A percentile compares a stretch with the other conserved stretches of the same genome.
These are phyloP conservation scores for Pyrus pyrifolia DNA, from an alignment of 306 rosid species.

Conservation along the genomic window DNA sequence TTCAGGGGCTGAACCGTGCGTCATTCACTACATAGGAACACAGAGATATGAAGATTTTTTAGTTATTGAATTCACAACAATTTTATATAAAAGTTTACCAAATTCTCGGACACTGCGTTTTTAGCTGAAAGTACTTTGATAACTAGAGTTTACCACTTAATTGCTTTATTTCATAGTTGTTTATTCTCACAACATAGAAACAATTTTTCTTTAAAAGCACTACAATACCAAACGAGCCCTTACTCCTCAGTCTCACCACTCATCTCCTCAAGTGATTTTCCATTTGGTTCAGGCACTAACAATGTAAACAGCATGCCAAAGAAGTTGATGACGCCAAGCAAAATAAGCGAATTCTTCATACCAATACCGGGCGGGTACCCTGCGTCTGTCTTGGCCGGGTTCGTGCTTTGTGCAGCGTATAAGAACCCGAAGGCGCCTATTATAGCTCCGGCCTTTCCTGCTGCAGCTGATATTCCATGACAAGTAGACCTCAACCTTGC, in stretches of 20 bases:
- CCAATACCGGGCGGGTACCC: neutral
- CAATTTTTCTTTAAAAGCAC: too few species aligned
- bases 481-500: conserved; percentile 10
- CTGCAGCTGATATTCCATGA: conserved; percentile 16
- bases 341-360: neutral
- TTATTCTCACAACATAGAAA: too few species aligned
- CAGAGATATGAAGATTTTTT: too few species aligned
- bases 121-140: too few species aligned
- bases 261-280: neutral
- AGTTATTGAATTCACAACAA: too few species aligned
- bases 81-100: too few species aligned
- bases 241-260: neutral
- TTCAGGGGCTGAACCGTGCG: too few species aligned
- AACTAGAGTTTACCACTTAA: too few species aligned
- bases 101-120: accelerated
- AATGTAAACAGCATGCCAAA: neutral
- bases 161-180: too few species aligned
- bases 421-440: neutral
- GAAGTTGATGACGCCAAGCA: neutral
- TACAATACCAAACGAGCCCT: too few species aligned
- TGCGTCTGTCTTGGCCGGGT: neutral
- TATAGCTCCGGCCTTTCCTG: conserved; percentile 6
- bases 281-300: neutral
- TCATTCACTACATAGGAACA: too few species aligned
- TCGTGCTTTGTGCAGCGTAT: neutral